Evolutionary conservation across 768 basidiomycete species (phyloP).

Genomic region (Lyophyllum atratum): DNA sequence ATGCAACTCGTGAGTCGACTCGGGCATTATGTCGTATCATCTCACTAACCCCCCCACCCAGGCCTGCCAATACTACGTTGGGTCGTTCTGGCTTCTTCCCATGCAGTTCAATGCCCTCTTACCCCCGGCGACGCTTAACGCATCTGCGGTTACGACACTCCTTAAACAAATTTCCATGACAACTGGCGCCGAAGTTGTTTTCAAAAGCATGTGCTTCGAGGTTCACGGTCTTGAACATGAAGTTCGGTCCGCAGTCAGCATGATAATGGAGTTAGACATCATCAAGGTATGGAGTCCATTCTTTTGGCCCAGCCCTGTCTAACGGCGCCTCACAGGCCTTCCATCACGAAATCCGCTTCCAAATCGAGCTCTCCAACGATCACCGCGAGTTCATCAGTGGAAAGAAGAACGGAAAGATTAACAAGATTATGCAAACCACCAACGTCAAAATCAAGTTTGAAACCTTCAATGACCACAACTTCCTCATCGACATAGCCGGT

Average conservation of each 20-base stretch:
- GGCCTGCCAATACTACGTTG: constrained; percentile 95
- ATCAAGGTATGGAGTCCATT: constrained; percentile 64
- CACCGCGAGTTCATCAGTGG: constrained; percentile 98
- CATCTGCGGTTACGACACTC: constrained; percentile 79
- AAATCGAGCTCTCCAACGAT: constrained; percentile 96
- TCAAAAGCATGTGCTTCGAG: constrained; percentile 97
- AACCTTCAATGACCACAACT: constrained; percentile 95
- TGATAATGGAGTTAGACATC: constrained; percentile 89
- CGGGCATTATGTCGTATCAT: background rate
- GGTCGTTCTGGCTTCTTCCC: constrained; percentile 96
- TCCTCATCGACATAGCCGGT: constrained; percentile 89
- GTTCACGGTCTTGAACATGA: constrained; percentile 93
- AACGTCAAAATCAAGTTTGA: constrained; percentile 99
- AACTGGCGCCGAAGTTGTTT: constrained; percentile 92
- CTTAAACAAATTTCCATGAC: constrained; percentile 85
- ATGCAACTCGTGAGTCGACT: constrained; percentile 82
- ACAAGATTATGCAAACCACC: constrained; percentile 98
- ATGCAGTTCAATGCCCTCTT: constrained; percentile 91
- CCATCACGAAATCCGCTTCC: constrained; percentile 97
- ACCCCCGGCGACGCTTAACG: constrained; percentile 79
- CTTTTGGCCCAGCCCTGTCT: background rate
- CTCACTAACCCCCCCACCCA: constrained; percentile 31
- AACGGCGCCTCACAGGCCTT: constrained; percentile 56
- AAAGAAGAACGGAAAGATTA: constrained; percentile 99
- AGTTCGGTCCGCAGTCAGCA: constrained; percentile 80